A percentile compares a stretch with the other conserved stretches of the same genome.
phyloP scores from a whole-genome alignment of 768 basidiomycete species.

The Mycena epipterygia region DNA sequence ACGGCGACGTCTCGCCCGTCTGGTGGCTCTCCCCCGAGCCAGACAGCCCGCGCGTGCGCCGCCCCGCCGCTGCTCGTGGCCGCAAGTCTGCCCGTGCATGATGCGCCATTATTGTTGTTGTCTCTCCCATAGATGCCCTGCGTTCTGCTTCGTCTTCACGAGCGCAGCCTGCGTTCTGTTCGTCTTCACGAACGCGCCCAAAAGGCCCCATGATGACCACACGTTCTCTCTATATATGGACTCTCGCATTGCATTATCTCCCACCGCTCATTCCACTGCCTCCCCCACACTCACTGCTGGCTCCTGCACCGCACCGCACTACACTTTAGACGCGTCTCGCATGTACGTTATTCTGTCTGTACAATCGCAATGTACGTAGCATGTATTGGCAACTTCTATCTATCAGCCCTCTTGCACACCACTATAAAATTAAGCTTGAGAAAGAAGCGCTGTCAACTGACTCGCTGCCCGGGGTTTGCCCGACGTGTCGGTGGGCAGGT shows the following conservation, averaged over 20 bases:
- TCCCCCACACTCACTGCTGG: constrained; percentile 20
- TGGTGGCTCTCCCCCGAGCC: constrained; percentile 37
- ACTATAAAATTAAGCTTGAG: background rate
- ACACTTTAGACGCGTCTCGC: constrained; percentile 3
- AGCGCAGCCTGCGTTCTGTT: too few relatives aligned
- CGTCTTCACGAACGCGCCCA: constrained; percentile 22
- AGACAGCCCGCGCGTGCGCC: constrained; percentile 35
- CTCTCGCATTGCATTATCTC: constrained; percentile 16
- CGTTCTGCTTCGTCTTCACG: background rate
- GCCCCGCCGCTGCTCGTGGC: constrained; percentile 48
- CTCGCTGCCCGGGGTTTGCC: constrained; percentile 19
- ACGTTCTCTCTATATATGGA: constrained; percentile 12
- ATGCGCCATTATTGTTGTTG: constrained; percentile 40
- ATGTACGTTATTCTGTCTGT: constrained; percentile 27
- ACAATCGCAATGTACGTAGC: constrained; percentile 27
- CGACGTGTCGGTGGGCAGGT: background rate
- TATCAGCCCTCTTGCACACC: background rate
- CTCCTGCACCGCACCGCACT: background rate
- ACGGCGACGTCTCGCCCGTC: constrained; percentile 38
- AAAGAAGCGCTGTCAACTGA: background rate
- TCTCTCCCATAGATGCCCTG: constrained; percentile 17
- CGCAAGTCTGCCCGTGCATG: constrained; percentile 55
- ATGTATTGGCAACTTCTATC: constrained; percentile 14
- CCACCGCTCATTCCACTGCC: constrained; percentile 17
- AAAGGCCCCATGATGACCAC: constrained; percentile 25